Evolutionary conservation across 2,329 filamentous ascomycete species (phyloP), one percentile per base, ranked within the genome.

Genomic region (Pyrenophora seminiperda): DNA sequence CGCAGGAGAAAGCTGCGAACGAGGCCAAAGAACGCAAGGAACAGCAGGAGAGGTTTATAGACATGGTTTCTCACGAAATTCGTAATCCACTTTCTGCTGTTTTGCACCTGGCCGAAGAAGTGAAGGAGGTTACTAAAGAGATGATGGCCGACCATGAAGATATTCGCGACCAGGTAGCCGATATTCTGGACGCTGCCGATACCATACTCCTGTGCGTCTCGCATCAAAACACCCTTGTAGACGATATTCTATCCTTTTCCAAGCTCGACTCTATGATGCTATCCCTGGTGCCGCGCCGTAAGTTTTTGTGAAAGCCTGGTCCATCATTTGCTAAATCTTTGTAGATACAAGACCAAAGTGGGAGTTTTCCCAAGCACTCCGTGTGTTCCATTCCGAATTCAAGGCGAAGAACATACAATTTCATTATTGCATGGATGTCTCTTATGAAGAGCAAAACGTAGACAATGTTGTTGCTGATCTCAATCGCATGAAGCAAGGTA

Each of bases 201-300:
- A 73, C 75, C 0, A 78, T 78, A 14, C 55, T 74, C 6, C 65
- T 77, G 1, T 78, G 76, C 48, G 73, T 77, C 2, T 67, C 66
- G 10, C 76, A 78, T 50, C 76, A 77, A 46, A 75, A 74, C 46
- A 74, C 71, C 56, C 43, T 79, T 13, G 76, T 79, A 1, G 76
- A 79, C 46, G 77, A 79, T 51, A 75, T 79, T 13, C 59, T 79
- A 1, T 77, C 76, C 1, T 71, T 78, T 42, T 77, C 75, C 1
- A 79, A 79, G 50, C 67, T 79, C 5, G 76, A 78, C 49, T 76
- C 76, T 40, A 78, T 67, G 76, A 78, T 68, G 73, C 70, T 62
- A 37, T 77, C 51, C 46, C 62, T 73, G 30, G 68, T 70, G 4
- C 70, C 70, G 6, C 61, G 66, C 18, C 55, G 66, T 65, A 49